A percentile compares a stretch with the other conserved stretches of the same genome.
Conservation (phyloP, 768 basidiomycete genomes). For the Leucocoprinus birnbaumii region DNA sequence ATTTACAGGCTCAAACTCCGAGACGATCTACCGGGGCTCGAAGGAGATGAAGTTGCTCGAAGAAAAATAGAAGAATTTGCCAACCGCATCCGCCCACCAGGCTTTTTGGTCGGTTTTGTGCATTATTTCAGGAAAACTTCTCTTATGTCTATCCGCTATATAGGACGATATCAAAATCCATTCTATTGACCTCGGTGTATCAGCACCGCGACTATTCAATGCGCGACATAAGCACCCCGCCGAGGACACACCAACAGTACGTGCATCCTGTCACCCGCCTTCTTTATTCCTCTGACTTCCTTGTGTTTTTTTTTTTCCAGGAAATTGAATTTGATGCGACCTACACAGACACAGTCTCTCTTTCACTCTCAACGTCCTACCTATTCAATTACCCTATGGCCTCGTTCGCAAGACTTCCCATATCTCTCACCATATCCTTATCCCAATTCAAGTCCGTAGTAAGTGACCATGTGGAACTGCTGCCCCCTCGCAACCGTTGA, state of each 20-base stretch:
- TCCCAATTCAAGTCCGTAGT: conserved; percentile 71
- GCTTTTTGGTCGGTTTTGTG: conserved; percentile 54
- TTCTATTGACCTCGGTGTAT: conserved; percentile 76
- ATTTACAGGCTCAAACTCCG: conserved; percentile 78
- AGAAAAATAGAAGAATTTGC: conserved; percentile 76
- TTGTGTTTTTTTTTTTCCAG: too few species aligned
- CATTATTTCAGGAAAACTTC: not conserved
- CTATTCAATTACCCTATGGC: conserved; percentile 83
- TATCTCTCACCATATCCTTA: conserved; percentile 76
- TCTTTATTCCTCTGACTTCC: not conserved
- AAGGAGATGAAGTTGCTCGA: conserved; percentile 84
- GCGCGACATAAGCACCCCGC: conserved; percentile 44
- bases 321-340: conserved; percentile 80
- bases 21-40: conserved; percentile 61
- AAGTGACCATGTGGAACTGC: conserved; percentile 21
- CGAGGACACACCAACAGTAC: conserved; percentile 15
- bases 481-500: conserved; percentile 9
- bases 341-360: conserved; percentile 80
- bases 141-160: not conserved
- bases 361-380: conserved; percentile 81
- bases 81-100: conserved; percentile 70
- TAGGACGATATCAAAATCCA: conserved; percentile 88
- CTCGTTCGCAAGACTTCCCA: conserved; percentile 80
- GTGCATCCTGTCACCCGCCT: conserved; percentile 12
- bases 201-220: conserved; percentile 75